phyloP scores from a whole-genome alignment of 2,329 filamentous ascomycete species.

The Dothistroma septosporum region DNA sequence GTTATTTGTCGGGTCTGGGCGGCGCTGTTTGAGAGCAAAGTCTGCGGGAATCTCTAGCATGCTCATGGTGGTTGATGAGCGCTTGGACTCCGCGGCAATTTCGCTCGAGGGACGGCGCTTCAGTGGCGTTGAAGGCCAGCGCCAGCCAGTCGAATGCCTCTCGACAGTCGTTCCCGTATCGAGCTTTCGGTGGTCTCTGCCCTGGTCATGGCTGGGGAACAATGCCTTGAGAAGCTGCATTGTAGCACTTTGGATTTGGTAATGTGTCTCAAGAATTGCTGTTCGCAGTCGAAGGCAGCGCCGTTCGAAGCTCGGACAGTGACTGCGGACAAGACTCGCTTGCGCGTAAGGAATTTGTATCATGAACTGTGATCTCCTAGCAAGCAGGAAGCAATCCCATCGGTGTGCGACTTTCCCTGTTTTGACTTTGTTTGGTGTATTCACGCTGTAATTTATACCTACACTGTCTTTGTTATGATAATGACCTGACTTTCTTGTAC shows the following conservation, averaged over 20 bases:
- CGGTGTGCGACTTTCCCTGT: no score
- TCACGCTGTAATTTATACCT: neutral
- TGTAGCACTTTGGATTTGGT: neutral
- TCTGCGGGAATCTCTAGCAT: neutral
- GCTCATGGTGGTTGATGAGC: neutral
- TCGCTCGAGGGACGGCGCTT: neutral
- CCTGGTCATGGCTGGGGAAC: neutral
- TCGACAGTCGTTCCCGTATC: no score
- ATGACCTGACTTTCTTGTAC: conserved; percentile 20
- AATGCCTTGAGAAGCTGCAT: neutral
- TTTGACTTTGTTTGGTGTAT: neutral
- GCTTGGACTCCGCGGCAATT: neutral
- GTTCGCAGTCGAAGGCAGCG: neutral
- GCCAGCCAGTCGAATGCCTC: no score
- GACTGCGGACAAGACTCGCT: neutral
- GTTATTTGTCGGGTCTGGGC: neutral
- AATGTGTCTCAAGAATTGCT: neutral
- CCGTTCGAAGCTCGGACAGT: neutral
- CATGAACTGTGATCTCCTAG: no score
- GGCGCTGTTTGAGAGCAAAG: neutral
- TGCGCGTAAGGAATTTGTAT: neutral
- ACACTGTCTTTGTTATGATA: conserved; percentile 8
- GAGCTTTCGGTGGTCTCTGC: no score
- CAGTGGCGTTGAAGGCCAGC: neutral
- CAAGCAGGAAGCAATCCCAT: no score